Conservation (phyloP, 2,329 filamentous ascomycete genomes). For the Trichothecium roseum region DNA sequence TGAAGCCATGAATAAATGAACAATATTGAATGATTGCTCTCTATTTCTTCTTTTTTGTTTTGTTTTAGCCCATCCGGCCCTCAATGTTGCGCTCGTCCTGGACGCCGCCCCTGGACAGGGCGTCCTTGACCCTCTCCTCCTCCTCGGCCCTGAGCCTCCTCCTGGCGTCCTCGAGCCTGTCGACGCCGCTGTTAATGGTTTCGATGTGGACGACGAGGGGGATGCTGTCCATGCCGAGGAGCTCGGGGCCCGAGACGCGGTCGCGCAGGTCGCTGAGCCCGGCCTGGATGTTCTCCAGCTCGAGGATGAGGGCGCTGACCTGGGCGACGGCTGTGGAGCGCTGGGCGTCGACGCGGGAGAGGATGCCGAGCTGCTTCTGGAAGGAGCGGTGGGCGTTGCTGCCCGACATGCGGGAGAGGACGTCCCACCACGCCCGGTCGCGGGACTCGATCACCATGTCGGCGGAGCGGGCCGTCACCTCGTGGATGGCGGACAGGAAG, state of each 20-base stretch:
- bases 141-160: constrained; percentile 48
- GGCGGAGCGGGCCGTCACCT: constrained; percentile 55
- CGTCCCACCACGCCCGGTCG: constrained; percentile 54
- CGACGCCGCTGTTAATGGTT: constrained; percentile 61
- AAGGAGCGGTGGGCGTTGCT: constrained; percentile 54
- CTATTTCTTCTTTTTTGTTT: too few species aligned
- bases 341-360: constrained; percentile 57
- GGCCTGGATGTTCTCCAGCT: constrained; percentile 62
- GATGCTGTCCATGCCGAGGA: constrained; percentile 38
- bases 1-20: too few species aligned
- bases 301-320: constrained; percentile 59
- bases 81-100: constrained; percentile 32
- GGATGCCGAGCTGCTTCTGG: constrained; percentile 50
- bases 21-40: too few species aligned
- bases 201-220: constrained; percentile 67
- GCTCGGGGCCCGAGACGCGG: constrained; percentile 55
- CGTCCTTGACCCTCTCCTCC: constrained; percentile 44
- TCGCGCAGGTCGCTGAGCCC: constrained; percentile 63
- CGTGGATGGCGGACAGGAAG: constrained; percentile 58
- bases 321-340: constrained; percentile 55
- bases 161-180: constrained; percentile 57
- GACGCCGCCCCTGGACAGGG: constrained; percentile 33
- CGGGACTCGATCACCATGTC: constrained; percentile 46
- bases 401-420: constrained; percentile 64
- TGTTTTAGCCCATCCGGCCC: constrained; percentile 8